Evolutionary conservation across 768 basidiomycete genomes (phyloP), one percentile per base, ranked within the genome.

Genomic region (Hypholoma sublateritium): DNA sequence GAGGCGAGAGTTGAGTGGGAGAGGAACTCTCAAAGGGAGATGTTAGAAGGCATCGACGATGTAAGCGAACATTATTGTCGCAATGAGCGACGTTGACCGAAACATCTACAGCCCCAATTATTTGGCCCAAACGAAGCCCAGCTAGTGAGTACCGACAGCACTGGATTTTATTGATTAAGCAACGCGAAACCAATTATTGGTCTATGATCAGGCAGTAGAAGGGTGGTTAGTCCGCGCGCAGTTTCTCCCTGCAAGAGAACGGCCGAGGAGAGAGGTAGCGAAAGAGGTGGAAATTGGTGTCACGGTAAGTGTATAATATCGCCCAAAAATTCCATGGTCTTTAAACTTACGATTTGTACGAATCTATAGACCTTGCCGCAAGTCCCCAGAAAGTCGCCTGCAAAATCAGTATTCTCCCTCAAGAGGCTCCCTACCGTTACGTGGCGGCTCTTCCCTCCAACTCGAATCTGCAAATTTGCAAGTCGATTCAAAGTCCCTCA

Each of bases 1-100:
- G 24, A 22, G 11, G 58, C 60, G n/a, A 35, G 50, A 16, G 19
- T 24, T 16, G 43, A 24, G 13, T 48, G 55, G 55, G 49, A 61
- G 19, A 44, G 43, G 19, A 57, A 56, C 13, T 21, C 43, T 36
- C 37, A 53, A 1, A 35, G 50, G 41, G 32, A 55, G 21, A 53
- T 24, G 47, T 16, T 48, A 16, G 51, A 48, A n/a, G 50, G 45
- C 17, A 25, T 22, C 32, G 58, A 56, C 21, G 28, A 52, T 19
- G 46, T 36, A 51, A 28, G 19, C 2, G 8, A 16, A 0, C 25
- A 37, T 11, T 6, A 21, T 39, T 16, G 9, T 19, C 13, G 39
- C 13, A 7, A n/a, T 13, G 36, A 17, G 4, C 32, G 0, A 21
- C 36, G 25, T 49, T 5, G 19, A 32, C 42, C 21, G 14, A 5